phyloP scores from a whole-genome alignment of 192 early-diverging fungal genomes.

The Obelidium mucronatum region DNA sequence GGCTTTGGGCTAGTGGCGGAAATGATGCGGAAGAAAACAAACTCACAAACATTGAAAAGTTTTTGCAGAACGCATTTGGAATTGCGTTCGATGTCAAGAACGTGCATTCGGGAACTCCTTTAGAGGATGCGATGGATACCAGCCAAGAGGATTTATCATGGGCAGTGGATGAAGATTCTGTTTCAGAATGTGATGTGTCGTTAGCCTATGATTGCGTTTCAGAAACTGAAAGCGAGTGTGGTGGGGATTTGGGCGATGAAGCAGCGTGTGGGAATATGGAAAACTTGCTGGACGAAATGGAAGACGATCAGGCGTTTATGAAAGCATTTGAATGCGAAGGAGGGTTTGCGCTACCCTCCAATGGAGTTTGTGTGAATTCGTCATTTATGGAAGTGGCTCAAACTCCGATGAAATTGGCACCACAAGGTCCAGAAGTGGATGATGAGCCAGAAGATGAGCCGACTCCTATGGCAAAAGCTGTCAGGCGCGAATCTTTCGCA shows the following conservation, averaged over 20 bases:
- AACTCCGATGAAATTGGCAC: neutral
- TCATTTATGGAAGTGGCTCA: too few relatives aligned
- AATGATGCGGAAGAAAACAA: neutral
- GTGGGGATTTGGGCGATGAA: neutral
- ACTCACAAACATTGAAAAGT: neutral
- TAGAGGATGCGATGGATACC: neutral
- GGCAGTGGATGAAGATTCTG: slow-evolving; percentile 6
- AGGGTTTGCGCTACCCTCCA: neutral
- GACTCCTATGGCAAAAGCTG: slow-evolving; percentile 27
- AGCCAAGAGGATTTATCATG: neutral
- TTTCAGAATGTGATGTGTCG: slow-evolving; percentile 30
- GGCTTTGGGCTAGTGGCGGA: neutral
- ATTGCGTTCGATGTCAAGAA: neutral
- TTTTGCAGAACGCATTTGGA: neutral
- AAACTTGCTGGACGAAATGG: slow-evolving; percentile 9
- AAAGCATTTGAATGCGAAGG: neutral
- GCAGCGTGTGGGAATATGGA: neutral
- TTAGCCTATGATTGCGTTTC: slow-evolving; percentile 31
- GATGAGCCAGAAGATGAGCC: slow-evolving; percentile 17
- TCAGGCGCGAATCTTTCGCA: neutral
- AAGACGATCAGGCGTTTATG: neutral
- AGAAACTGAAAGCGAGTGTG: slow-evolving; percentile 26
- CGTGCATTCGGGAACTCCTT: neutral
- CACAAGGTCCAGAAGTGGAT: neutral
- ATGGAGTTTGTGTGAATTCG: neutral